These are phyloP conservation scores for Pichia norvegensis DNA, from an alignment of 1,139 yeast genomes.

Conservation along the genomic window DNA sequence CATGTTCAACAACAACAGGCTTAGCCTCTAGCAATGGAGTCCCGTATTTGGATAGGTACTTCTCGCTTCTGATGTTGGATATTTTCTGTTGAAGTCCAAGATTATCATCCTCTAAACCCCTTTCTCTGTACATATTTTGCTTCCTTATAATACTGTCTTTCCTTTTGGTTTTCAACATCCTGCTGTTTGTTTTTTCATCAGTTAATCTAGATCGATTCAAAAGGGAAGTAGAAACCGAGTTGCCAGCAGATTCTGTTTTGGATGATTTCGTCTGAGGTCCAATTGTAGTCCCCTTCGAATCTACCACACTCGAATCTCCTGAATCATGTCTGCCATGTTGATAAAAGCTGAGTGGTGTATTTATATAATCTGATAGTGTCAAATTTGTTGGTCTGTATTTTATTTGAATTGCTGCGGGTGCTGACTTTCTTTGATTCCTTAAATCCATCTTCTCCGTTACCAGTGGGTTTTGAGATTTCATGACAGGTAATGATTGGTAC, in stretches of 20 bases:
- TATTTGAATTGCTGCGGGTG: slow-evolving; percentile 7
- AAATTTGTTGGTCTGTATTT: slow-evolving; percentile 11
- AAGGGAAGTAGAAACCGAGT: slow-evolving; percentile 6
- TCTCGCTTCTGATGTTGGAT: background rate
- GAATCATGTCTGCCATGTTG: slow-evolving; percentile 11
- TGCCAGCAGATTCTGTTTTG: background rate
- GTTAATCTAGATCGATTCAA: background rate
- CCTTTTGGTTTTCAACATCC: slow-evolving; percentile 8
- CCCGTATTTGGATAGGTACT: slow-evolving; percentile 6
- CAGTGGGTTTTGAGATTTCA: background rate
- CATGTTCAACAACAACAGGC: background rate
- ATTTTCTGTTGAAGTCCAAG: background rate
- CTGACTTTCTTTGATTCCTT: slow-evolving; percentile 11
- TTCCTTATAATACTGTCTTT: slow-evolving; percentile 7
- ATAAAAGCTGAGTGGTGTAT: slow-evolving; percentile 14
- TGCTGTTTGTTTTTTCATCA: background rate
- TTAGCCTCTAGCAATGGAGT: slow-evolving; percentile 4
- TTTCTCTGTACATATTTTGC: slow-evolving; percentile 1
- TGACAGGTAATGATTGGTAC: slow-evolving; percentile 12
- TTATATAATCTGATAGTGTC: slow-evolving; percentile 14
- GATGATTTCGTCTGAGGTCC: background rate
- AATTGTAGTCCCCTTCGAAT: slow-evolving; percentile 1
- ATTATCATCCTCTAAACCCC: background rate
- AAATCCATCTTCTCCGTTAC: background rate
- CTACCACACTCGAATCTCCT: background rate